These are phyloP conservation scores for Pyrenophora graminea DNA, from an alignment of 2,329 filamentous ascomycete species.

Conservation along the genomic window DNA sequence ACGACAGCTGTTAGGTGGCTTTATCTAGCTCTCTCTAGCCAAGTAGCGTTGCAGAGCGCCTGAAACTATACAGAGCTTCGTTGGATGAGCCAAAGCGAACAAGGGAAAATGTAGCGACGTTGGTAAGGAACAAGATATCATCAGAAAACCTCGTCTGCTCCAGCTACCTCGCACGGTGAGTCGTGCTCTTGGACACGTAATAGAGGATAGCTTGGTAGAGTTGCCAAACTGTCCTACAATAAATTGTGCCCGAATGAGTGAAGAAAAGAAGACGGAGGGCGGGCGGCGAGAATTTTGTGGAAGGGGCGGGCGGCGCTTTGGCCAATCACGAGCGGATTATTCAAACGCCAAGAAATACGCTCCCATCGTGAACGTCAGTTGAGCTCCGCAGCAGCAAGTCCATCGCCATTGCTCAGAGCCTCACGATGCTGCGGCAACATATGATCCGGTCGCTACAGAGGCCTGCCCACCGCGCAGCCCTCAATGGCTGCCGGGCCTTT, in stretches of 20 bases:
- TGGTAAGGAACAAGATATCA: constrained; percentile 69
- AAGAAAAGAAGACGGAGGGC: constrained; percentile 39
- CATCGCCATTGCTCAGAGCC: constrained; percentile 37
- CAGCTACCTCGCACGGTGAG: constrained; percentile 64
- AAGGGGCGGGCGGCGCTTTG: constrained; percentile 21
- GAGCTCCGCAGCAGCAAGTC: constrained; percentile 29
- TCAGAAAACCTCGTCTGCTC: constrained; percentile 63
- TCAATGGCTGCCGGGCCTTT: constrained; percentile 75
- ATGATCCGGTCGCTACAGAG: constrained; percentile 65
- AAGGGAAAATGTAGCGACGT: constrained; percentile 60
- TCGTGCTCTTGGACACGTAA: constrained; percentile 65
- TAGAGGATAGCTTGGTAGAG: constrained; percentile 62
- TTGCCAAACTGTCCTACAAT: constrained; percentile 64
- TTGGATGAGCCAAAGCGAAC: background rate
- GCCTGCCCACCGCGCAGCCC: constrained; percentile 56
- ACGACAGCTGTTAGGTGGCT: no score
- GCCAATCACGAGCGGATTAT: constrained; percentile 41
- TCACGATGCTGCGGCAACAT: constrained; percentile 66
- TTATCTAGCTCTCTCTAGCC: no score
- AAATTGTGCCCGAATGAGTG: constrained; percentile 66
- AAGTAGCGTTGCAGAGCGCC: background rate
- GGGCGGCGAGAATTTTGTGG: constrained; percentile 34
- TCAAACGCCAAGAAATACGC: constrained; percentile 21
- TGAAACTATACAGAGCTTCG: constrained; percentile 1
- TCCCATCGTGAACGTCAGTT: constrained; percentile 31